These are phyloP conservation scores for Microcyclosporella mali DNA, from an alignment of 2,329 filamentous ascomycete species.

Conservation along the genomic window DNA sequence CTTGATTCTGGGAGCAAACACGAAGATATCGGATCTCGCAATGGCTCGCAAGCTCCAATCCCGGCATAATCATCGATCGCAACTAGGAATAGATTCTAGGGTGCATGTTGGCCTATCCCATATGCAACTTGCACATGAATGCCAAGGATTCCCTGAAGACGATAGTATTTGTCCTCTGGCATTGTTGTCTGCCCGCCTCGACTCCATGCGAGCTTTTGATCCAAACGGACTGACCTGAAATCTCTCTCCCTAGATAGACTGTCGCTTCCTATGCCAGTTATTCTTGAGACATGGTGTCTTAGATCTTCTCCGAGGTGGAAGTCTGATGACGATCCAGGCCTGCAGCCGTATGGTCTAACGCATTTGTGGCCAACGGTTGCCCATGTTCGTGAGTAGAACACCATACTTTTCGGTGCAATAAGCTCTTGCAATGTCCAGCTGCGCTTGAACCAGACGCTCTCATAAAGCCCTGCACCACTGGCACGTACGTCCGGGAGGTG, in stretches of 20 bases:
- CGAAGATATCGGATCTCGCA: no score
- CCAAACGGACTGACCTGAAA: no score
- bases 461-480: background rate
- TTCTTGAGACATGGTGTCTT: constrained; percentile 2
- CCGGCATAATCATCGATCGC: no score
- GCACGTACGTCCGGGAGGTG: constrained; percentile 11
- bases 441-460: constrained; percentile 5
- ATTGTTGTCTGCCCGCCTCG: constrained; percentile 5
- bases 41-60: no score
- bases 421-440: background rate
- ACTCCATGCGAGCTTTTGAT: constrained; percentile 3
- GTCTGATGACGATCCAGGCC: background rate
- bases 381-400: constrained; percentile 8
- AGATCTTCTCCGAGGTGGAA: background rate
- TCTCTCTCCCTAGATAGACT: constrained; percentile 1
- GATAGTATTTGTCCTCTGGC: constrained; percentile 15
- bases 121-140: background rate
- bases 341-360: background rate
- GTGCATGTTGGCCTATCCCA: background rate
- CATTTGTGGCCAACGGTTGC: constrained; percentile 11
- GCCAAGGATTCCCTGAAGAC: constrained; percentile 14
- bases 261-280: constrained; percentile 8
- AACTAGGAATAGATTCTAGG: background rate
- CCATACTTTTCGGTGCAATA: constrained; percentile 7
- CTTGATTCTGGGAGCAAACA: no score